Conservation (phyloP, 306 rosid genomes). For the Acacia crassicarpa region DNA sequence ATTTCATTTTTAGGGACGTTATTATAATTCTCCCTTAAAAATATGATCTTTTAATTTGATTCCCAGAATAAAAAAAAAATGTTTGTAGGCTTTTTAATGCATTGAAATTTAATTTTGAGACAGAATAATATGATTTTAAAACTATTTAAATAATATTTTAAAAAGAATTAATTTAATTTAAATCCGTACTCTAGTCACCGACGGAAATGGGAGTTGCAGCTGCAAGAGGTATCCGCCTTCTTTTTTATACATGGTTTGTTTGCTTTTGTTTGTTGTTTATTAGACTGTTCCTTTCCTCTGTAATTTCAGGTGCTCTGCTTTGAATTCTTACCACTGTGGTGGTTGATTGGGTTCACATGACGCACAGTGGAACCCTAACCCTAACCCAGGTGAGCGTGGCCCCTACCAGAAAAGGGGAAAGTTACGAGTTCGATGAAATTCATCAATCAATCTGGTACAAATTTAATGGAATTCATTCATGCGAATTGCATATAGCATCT, state of each 20-base stretch:
- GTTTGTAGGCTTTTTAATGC: no score
- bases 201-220: no score
- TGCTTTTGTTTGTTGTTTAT: not conserved
- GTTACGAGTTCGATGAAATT: not conserved
- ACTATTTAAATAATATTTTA: no score
- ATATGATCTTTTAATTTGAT: no score
- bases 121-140: no score
- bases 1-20: no score
- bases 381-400: not conserved
- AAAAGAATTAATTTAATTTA: no score
- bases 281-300: not conserved
- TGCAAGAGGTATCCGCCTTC: not conserved
- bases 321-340: constrained; percentile 13
- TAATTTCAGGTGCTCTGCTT: not conserved
- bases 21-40: no score
- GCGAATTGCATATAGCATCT: not conserved
- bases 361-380: not conserved
- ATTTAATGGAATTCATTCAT: not conserved
- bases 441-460: not conserved
- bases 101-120: no score
- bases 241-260: not conserved
- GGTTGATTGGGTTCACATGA: constrained; percentile 15
- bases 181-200: no score
- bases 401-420: constrained; percentile 6
- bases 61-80: no score